A percentile compares a stretch with the other conserved stretches of the same genome.
Evolutionary conservation across 2,329 filamentous ascomycete genomes (phyloP).

Genomic region (Aspergillus puulaauensis): DNA sequence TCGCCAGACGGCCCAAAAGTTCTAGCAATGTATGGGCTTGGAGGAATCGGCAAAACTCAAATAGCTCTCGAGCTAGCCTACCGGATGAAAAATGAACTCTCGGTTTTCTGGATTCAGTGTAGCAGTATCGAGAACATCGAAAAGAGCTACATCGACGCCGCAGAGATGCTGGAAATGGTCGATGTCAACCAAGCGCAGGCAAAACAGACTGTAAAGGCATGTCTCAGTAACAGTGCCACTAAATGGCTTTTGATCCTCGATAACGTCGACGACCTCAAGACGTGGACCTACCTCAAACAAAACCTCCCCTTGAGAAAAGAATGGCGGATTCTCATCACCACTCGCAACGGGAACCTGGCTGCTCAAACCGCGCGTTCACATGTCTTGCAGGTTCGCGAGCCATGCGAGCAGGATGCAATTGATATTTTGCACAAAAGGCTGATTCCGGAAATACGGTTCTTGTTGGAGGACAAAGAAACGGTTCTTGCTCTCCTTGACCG

Average conservation of each 20-base stretch:
- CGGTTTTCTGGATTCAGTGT: conserved; percentile 29
- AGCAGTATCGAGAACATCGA: conserved; percentile 18
- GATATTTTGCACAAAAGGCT: background rate
- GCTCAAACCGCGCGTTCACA: conserved; percentile 11
- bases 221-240: conserved; percentile 12
- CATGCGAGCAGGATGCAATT: background rate
- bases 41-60: conserved; percentile 25
- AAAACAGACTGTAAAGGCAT: conserved; percentile 3
- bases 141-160: conserved; percentile 13
- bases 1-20: background rate
- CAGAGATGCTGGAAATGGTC: background rate
- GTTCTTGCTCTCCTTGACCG: conserved; percentile 14
- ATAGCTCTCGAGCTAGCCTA: conserved; percentile 27
- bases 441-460: background rate
- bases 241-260: conserved; percentile 26
- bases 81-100: conserved; percentile 14
- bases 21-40: conserved; percentile 11
- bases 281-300: conserved; percentile 14
- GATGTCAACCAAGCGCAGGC: conserved; percentile 1
- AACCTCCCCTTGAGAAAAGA: conserved; percentile 20
- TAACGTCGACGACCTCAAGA: conserved; percentile 21
- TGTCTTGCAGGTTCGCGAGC: background rate
- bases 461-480: conserved; percentile 11
- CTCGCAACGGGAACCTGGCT: conserved; percentile 19
- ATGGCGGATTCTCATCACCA: conserved; percentile 28